A percentile compares a stretch with the other conserved stretches of the same genome.
Evolutionary conservation across 1,284 basidiomycete genomes (phyloP).

Genomic region (Mrakiaceae sp.): DNA sequence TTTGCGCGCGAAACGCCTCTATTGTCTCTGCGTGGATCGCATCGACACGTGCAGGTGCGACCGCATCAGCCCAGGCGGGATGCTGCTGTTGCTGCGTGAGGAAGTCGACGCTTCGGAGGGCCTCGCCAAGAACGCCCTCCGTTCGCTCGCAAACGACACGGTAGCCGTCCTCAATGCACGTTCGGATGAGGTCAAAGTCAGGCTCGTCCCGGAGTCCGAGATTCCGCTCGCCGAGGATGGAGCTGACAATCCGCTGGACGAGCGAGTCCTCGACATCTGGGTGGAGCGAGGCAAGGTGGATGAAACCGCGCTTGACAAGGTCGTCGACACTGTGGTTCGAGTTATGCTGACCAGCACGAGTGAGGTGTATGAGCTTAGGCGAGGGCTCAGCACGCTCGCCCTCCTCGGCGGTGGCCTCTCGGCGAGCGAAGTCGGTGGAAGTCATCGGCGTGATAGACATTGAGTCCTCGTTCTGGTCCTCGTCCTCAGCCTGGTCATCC

Average conservation of each 20-base stretch:
- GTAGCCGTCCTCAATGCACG: constrained; percentile 3
- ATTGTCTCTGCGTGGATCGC: too few relatives aligned
- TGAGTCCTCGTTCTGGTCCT: not conserved
- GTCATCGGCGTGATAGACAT: too few relatives aligned
- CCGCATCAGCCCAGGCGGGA: too few relatives aligned
- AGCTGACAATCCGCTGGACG: not conserved
- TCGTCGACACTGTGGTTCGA: not conserved
- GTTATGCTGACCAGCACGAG: not conserved
- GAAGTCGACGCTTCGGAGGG: too few relatives aligned
- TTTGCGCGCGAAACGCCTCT: too few relatives aligned
- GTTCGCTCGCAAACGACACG: constrained; percentile 7
- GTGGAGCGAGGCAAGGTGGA: constrained; percentile 9
- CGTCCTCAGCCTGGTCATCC: not conserved
- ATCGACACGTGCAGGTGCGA: too few relatives aligned
- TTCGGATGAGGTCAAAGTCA: not conserved
- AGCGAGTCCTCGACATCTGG: constrained; percentile 9
- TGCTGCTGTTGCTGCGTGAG: too few relatives aligned
- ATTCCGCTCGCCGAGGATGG: not conserved
- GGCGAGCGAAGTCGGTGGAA: not conserved
- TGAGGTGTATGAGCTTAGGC: not conserved
- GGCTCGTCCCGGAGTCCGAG: not conserved
- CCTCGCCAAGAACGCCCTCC: not conserved
- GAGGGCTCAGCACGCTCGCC: too few relatives aligned
- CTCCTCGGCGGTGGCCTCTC: not conserved
- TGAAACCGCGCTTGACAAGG: constrained; percentile 4